A percentile compares a stretch with the other conserved stretches of the same genome.
Evolutionary conservation across 2,329 filamentous ascomycete species (phyloP).

Genomic region (Shiraia bambusicola): DNA sequence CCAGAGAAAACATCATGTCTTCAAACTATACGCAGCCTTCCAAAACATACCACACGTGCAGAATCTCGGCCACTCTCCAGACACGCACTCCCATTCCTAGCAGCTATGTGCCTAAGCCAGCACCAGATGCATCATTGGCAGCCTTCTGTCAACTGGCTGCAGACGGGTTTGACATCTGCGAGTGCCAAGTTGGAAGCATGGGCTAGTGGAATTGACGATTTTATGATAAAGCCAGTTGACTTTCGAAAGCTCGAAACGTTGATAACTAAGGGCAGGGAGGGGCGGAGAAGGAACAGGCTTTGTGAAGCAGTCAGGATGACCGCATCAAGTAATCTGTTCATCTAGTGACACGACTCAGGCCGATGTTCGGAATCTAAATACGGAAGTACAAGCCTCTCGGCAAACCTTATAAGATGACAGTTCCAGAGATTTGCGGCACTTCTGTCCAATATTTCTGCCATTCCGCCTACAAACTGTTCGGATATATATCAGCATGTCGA

Average conservation of each 20-base stretch:
- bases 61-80: slow-evolving; percentile 7
- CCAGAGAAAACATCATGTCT: slow-evolving; percentile 16
- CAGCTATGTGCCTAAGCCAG: slow-evolving; percentile 12
- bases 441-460: too few species aligned
- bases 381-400: neutral
- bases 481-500: slow-evolving; percentile 8
- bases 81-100: slow-evolving; percentile 1
- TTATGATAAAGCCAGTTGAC: slow-evolving; percentile 29
- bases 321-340: too few species aligned
- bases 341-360: too few species aligned
- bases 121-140: slow-evolving; percentile 22
- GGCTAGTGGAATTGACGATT: slow-evolving; percentile 23
- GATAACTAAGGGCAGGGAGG: slow-evolving; percentile 6
- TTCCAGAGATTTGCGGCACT: too few species aligned
- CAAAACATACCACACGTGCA: slow-evolving; percentile 10
- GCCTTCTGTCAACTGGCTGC: slow-evolving; percentile 33
- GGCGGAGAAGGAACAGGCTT: slow-evolving; percentile 8
- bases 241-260: slow-evolving; percentile 19
- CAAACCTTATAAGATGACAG: neutral
- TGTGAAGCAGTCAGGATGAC: neutral
- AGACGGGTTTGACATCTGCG: slow-evolving; percentile 23
- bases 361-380: neutral
- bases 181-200: slow-evolving; percentile 21
- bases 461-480: too few species aligned
- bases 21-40: slow-evolving; percentile 16